Base-by-base conservation (phyloP, 2,329 filamentous ascomycete species). In the Calonectria pseudoturangicola region DNA sequence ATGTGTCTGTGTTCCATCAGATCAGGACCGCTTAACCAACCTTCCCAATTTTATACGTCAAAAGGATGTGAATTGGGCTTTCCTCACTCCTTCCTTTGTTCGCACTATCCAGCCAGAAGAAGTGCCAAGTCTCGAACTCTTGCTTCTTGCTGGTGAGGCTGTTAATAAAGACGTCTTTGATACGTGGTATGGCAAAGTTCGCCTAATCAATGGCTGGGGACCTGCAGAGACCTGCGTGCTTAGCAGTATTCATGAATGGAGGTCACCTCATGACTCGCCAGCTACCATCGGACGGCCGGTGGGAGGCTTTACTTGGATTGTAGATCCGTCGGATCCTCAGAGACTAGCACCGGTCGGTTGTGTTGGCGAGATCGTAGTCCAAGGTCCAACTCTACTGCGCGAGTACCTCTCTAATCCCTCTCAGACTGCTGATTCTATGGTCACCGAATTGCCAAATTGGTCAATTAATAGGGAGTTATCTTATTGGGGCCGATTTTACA, bases 331-430 rank as follows among this genome's bases (percentile, higher is more conserved):
- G 15, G 6, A 60, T 60, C 0, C 33, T 18, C 33, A 41, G 3
- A 41, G 27, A 10, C n/a, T 60, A 12, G 33, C 36, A 7, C 54
- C 54, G 12, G 27, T 60, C 7, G 54, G 54, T 10, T 60, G 54
- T 18, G 27, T 4, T 4, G 82, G 81, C 1, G 82, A 83, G 41
- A 68, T 83, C 0, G 63, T 81, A 0, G 30, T 60, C 10, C 54
- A 60, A 60, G 54, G 54, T 1, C 54, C 54, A 21, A 60, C 54
- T 3, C 7, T 60, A 12, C 21, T 60, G 3, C 54, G 54, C 33
- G 54, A 60, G 10, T 60, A 60, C 41, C 54, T 60, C 30, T 60
- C 54, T 7, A 60, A 39, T 41, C 33, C 54, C 2, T 41, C 33
- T 18, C 33, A 60, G 21, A 60, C 33, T 41, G 16, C 4, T 16